phyloP scores from a whole-genome alignment of 176 grass and related monocot genomes.

The Musa schizocarpa region DNA sequence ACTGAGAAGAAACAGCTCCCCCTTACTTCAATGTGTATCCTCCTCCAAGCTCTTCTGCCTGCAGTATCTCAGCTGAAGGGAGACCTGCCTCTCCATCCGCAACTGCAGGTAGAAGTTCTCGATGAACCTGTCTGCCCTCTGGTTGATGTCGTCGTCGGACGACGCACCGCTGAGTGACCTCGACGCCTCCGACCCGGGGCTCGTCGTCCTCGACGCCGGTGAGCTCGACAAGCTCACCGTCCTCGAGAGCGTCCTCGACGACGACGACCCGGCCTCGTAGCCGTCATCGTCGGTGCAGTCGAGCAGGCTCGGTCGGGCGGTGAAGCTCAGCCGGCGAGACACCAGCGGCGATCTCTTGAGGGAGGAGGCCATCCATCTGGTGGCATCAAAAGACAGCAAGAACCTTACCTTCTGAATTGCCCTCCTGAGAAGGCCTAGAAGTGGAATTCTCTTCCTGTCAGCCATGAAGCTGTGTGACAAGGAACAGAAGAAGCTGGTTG shows the following conservation, averaged over 20 bases:
- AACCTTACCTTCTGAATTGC: constrained; percentile 59
- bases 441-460: neutral
- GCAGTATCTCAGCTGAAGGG: constrained; percentile 53
- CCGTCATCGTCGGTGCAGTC: constrained; percentile 21
- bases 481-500: neutral
- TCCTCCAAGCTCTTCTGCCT: constrained; percentile 28
- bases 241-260: neutral
- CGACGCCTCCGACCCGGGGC: constrained; percentile 7
- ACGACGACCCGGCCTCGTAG: neutral
- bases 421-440: constrained; percentile 31
- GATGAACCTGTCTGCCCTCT: constrained; percentile 58
- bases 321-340: constrained; percentile 32
- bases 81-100: constrained; percentile 71
- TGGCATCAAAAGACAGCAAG: constrained; percentile 60
- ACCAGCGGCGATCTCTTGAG: neutral
- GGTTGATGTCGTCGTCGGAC: constrained; percentile 38
- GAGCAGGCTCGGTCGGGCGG: constrained; percentile 30
- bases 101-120: constrained; percentile 53
- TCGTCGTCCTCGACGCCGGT: constrained; percentile 33
- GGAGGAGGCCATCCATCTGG: constrained; percentile 47
- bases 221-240: neutral
- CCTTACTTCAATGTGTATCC: neutral
- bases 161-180: constrained; percentile 15
- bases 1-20: neutral
- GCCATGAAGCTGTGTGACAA: neutral